These are phyloP conservation scores for Polyplosphaeria fusca DNA, from an alignment of 495 filamentous ascomycete species.

Conservation along the genomic window DNA sequence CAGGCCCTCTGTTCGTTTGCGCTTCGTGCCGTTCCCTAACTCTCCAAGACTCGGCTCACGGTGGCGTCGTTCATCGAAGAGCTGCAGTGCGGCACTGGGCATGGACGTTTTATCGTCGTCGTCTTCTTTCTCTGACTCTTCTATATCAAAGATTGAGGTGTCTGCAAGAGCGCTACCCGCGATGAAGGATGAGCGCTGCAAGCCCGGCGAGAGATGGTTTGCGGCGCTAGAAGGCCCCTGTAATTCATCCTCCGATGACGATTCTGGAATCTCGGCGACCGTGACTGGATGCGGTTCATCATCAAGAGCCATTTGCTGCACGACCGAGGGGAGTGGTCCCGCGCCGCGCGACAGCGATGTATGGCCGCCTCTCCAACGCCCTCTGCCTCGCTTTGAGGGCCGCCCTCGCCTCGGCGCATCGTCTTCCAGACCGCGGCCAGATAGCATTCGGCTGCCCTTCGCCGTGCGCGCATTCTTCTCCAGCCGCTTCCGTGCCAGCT, in stretches of 20 bases:
- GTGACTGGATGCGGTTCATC: no score
- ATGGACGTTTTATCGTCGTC: constrained; percentile 5
- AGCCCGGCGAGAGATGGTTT: no score
- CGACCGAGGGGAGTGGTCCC: no score
- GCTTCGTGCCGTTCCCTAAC: no score
- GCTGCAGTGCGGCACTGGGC: constrained; percentile 4
- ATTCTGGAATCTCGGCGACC: no score
- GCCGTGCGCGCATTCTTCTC: constrained; percentile 11
- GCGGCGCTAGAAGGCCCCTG: no score
- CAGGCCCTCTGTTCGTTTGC: no score
- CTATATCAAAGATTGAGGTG: constrained; percentile 1
- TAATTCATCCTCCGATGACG: no score
- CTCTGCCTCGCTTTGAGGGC: background rate
- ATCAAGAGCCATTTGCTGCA: no score
- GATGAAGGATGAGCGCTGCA: constrained; percentile 19
- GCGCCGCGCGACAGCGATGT: no score
- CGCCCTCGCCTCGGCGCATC: background rate
- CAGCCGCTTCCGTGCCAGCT: background rate
- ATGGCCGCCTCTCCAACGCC: no score
- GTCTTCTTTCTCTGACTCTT: background rate
- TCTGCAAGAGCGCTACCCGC: constrained; percentile 17
- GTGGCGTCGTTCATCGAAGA: background rate
- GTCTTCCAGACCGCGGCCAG: background rate
- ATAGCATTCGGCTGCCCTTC: constrained; percentile 3
- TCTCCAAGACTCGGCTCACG: background rate